These are phyloP conservation scores for Purpureocillium takamizusanense DNA, from an alignment of 2,329 filamentous ascomycete species.

Conservation along the genomic window DNA sequence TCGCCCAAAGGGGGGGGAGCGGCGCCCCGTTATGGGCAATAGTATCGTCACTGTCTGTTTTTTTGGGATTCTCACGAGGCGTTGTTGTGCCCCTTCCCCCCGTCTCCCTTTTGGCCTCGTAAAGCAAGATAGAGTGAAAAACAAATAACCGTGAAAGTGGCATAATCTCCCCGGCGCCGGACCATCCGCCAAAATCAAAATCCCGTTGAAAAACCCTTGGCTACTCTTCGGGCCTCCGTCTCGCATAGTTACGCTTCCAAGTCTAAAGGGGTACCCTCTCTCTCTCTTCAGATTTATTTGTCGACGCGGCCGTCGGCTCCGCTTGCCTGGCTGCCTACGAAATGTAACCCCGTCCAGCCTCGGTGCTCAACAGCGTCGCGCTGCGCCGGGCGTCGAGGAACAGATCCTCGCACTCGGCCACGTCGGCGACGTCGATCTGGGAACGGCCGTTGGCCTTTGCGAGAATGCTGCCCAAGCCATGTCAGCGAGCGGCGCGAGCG, in stretches of 20 bases:
- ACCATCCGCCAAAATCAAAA: constrained; percentile 1
- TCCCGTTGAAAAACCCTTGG: not conserved
- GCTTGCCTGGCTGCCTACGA: constrained; percentile 26
- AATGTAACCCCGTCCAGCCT: constrained; percentile 57
- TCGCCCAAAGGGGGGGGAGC: too few relatives aligned
- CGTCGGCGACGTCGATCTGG: constrained; percentile 69
- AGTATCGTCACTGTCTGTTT: too few relatives aligned
- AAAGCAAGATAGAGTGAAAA: too few relatives aligned
- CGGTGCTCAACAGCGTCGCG: constrained; percentile 56
- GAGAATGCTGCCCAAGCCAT: constrained; percentile 56
- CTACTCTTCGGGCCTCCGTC: too few relatives aligned
- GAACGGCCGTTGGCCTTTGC: constrained; percentile 72
- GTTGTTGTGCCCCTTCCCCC: too few relatives aligned
- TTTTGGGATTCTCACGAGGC: too few relatives aligned
- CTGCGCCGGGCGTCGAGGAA: constrained; percentile 78
- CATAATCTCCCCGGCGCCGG: constrained; percentile 2
- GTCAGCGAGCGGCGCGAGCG: constrained; percentile 7
- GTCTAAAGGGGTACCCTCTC: too few relatives aligned
- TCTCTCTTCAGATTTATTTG: not conserved
- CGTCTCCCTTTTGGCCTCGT: not conserved
- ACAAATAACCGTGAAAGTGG: not conserved
- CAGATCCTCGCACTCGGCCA: constrained; percentile 73
- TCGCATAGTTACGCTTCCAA: too few relatives aligned
- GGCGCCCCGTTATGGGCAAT: too few relatives aligned
- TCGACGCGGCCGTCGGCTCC: not conserved